Conservation (phyloP, 1,139 yeast genomes). For the Zygosaccharomyces sapae region DNA sequence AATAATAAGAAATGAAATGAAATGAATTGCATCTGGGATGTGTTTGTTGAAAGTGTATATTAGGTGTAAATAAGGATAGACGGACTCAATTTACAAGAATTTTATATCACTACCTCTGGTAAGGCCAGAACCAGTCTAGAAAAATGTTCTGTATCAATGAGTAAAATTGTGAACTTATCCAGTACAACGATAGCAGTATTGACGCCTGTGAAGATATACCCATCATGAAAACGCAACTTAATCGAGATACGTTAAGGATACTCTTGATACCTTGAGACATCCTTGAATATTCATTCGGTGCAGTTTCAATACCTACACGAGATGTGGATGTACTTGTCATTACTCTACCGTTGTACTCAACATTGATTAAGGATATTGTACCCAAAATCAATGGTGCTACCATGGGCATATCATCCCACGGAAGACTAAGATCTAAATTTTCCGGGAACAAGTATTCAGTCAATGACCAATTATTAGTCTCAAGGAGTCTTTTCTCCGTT, state of each 20-base stretch:
- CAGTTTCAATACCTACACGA: constrained; percentile 25
- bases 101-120: constrained; percentile 31
- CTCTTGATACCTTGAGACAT: constrained; percentile 38
- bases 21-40: constrained; percentile 3
- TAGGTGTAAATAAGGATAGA: constrained; percentile 3
- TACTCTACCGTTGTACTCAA: constrained; percentile 71
- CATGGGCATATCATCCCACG: constrained; percentile 29
- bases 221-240: constrained; percentile 76
- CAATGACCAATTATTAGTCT: constrained; percentile 19
- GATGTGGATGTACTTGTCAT: constrained; percentile 41
- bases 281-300: constrained; percentile 23
- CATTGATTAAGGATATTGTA: constrained; percentile 62
- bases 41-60: constrained; percentile 2
- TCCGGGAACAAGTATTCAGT: too few relatives aligned
- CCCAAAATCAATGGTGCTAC: constrained; percentile 71
- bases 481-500: constrained; percentile 42
- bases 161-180: constrained; percentile 79
- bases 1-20: constrained; percentile 2
- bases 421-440: constrained; percentile 34
- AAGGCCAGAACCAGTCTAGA: constrained; percentile 66
- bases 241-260: constrained; percentile 60
- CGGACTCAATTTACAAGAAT: not conserved
- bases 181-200: constrained; percentile 69
- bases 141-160: constrained; percentile 71
- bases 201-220: constrained; percentile 86